Percentiles rank a stretch among this genome's conserved stretches.
Evolutionary conservation across 1,139 yeast genomes (phyloP).

Genomic region (Geotrichum fermentans): DNA sequence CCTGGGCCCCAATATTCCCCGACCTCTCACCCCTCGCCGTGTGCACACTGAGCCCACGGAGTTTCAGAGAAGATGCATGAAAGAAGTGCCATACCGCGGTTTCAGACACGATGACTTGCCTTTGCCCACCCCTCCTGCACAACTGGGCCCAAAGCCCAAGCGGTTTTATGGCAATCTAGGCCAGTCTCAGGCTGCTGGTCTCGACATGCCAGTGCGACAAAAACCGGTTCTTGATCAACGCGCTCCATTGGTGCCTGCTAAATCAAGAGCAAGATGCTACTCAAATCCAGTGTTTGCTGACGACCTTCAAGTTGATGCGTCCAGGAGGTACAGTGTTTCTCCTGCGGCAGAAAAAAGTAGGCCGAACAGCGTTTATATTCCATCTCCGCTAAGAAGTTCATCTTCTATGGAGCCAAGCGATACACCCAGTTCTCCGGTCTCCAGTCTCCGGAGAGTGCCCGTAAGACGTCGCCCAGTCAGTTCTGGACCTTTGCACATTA

Average conservation of each 20-base stretch:
- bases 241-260: neutral
- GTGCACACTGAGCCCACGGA: slow-evolving; percentile 13
- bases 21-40: slow-evolving; percentile 14
- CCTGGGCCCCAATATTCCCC: slow-evolving; percentile 9
- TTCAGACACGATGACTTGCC: neutral
- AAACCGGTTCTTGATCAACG: neutral
- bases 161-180: slow-evolving; percentile 1
- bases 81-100: neutral
- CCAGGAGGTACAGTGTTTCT: neutral
- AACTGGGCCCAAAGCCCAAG: neutral
- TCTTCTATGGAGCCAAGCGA: neutral
- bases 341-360: neutral
- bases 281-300: neutral
- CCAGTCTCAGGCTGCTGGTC: neutral
- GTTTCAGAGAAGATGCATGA: neutral
- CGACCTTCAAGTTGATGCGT: neutral
- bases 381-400: slow-evolving; percentile 1
- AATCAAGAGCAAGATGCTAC: neutral
- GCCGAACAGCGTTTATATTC: slow-evolving; percentile 6
- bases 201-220: no score
- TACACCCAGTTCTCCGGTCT: neutral
- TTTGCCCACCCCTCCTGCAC: neutral
- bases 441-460: neutral
- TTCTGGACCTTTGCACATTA: slow-evolving; percentile 1
- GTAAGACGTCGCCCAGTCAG: slow-evolving; percentile 12